Evolutionary conservation across 2,329 filamentous ascomycete species (phyloP), one percentile per base, ranked within the genome.

Genomic region (Trichoderma guizhouense): DNA sequence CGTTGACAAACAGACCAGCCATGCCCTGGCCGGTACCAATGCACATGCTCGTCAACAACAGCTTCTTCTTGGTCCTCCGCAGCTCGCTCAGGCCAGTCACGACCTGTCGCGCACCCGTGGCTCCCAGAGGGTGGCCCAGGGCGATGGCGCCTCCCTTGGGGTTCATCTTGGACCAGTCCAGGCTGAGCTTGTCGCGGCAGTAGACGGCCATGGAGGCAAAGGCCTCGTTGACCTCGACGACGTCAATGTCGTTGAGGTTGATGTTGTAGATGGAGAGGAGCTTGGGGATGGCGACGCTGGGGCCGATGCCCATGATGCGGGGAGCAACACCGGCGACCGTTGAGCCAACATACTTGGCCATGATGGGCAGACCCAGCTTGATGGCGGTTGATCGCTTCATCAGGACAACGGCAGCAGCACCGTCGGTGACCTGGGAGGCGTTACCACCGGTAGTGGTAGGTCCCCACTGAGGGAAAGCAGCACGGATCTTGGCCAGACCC

Each of bases 191-290:
- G 78, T 94, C 87, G 70, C 92, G 84, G 84, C 94, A 97, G 88
- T 98, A 98, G 34, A 98, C 95, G 1, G 94, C 95, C 96, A 98
- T 98, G 67, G 93, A 96, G 26, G 95, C 95, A 79, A 99, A 99
- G 1, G 96, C 96, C 87, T 99, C 96, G 85, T 99, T 99, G 79
- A 99, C 84, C 87, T 98, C 96, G 76, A 95, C 87, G 43, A 98
- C 88, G 79, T 99, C 96, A 74, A 96, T 89, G 77, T 98, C 96
- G 72, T 91, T 88, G 69, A 97, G 85, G 28, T 87, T 89, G 73
- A 99, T 83, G 82, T 92, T 90, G 87, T 92, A 90, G 84, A 96
- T 91, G 79, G 83, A 83, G 60, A 99, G 88, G 34, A 99, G 90
- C 89, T 99, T 99, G 74, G 90, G 90, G 74, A 92, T 91, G 72